Evolutionary conservation across 2,329 filamentous ascomycete species (phyloP).

Genomic region (Pseudocercospora vitis): DNA sequence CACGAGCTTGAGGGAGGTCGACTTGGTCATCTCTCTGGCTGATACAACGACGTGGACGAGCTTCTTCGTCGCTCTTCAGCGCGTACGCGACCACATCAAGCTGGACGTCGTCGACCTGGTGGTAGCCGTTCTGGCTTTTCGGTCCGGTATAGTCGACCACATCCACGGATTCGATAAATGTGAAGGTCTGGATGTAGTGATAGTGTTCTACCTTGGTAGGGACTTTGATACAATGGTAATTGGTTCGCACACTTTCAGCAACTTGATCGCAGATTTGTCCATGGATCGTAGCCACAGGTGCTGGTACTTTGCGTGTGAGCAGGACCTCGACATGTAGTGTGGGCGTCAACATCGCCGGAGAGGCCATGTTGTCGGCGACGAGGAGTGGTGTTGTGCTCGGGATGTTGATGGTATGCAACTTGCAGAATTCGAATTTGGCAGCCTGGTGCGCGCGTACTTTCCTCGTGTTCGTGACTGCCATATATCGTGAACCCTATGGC

Average conservation of each 20-base stretch:
- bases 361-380: conserved; percentile 15
- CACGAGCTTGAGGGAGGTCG: conserved; percentile 36
- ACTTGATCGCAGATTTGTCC: not conserved
- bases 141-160: conserved; percentile 44
- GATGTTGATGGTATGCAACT: not conserved
- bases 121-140: conserved; percentile 20
- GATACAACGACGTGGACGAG: conserved; percentile 27
- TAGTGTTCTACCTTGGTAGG: not conserved
- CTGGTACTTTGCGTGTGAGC: conserved; percentile 31
- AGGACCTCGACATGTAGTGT: conserved; percentile 44
- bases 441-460: conserved; percentile 30
- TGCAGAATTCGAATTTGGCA: conserved; percentile 28
- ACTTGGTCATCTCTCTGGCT: conserved; percentile 30
- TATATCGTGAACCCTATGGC: conserved; percentile 35
- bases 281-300: not conserved
- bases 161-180: conserved; percentile 39
- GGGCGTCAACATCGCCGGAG: conserved; percentile 30
- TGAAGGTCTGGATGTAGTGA: conserved; percentile 25
- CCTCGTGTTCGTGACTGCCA: not conserved
- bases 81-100: conserved; percentile 48
- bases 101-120: conserved; percentile 38
- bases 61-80: conserved; percentile 36
- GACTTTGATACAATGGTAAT: not conserved
- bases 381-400: not conserved
- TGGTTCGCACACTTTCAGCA: not conserved